Conservation (phyloP, 2,329 filamentous ascomycete genomes). For the Trichoderma atroviride region DNA sequence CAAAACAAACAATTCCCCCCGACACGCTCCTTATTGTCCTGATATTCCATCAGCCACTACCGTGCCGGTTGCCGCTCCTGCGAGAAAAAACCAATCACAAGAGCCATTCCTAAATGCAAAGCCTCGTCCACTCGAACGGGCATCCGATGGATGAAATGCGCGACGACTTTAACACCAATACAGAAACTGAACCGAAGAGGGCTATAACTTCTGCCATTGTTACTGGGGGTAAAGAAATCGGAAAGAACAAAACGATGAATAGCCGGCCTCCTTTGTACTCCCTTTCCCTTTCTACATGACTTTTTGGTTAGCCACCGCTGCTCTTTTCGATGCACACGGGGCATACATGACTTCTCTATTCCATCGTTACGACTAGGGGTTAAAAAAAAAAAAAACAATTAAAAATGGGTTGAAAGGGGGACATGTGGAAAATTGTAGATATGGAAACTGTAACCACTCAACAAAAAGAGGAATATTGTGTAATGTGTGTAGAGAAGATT, state of each 20-base stretch:
- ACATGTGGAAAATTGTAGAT: slow-evolving; percentile 25
- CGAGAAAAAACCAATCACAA: slow-evolving; percentile 15
- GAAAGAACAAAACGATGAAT: slow-evolving; percentile 30
- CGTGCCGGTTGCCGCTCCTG: slow-evolving; percentile 23
- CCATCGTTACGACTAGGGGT: slow-evolving; percentile 39
- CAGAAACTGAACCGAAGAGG: slow-evolving; percentile 22
- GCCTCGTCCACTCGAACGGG: slow-evolving; percentile 43
- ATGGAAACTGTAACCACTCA: slow-evolving; percentile 14
- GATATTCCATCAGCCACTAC: slow-evolving; percentile 31
- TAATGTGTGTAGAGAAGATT: slow-evolving; percentile 35
- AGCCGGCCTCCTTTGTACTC: slow-evolving; percentile 43
- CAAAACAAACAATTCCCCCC: slow-evolving; percentile 33
- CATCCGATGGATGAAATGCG: slow-evolving; percentile 36
- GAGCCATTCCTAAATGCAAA: slow-evolving; percentile 24
- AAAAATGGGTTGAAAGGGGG: slow-evolving; percentile 30
- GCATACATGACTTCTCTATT: slow-evolving; percentile 49
- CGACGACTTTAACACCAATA: slow-evolving; percentile 29
- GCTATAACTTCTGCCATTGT: slow-evolving; percentile 25
- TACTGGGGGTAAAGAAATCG: slow-evolving; percentile 26
- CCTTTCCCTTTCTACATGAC: slow-evolving; percentile 47
- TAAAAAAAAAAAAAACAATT: slow-evolving; percentile 34
- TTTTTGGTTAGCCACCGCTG: slow-evolving; percentile 43
- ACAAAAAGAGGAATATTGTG: slow-evolving; percentile 32
- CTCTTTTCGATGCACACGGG: slow-evolving; percentile 37
- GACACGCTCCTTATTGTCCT: slow-evolving; percentile 35